Evolutionary conservation across 371 early-diverging fungal species (phyloP).

Genomic region (Catenaria anguillulae): DNA sequence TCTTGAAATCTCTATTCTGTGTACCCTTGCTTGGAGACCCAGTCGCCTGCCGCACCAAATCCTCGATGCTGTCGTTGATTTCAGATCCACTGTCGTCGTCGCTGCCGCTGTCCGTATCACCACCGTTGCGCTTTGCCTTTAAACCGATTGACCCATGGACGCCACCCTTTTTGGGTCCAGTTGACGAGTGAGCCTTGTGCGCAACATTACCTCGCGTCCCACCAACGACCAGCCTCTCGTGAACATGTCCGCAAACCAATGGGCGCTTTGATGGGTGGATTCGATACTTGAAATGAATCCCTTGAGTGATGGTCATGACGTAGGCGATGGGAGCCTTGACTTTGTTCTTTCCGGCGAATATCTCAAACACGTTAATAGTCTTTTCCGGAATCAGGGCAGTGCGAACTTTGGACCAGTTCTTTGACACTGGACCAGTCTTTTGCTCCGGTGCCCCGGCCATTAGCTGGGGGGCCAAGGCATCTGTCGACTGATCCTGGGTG

Average conservation of each 20-base stretch:
- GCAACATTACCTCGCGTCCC: neutral
- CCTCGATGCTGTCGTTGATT: conserved; percentile 2
- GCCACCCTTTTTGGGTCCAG: neutral
- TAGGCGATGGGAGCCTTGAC: conserved; percentile 17
- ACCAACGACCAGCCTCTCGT: neutral
- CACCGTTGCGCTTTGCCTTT: neutral
- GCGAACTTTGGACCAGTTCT: neutral
- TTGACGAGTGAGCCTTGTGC: neutral
- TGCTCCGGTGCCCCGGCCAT: too few relatives aligned
- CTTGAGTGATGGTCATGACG: conserved; percentile 18
- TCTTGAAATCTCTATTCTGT: too few relatives aligned
- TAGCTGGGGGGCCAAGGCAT: too few relatives aligned
- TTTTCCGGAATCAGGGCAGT: neutral
- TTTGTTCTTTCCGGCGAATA: neutral
- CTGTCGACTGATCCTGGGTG: too few relatives aligned
- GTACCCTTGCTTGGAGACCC: too few relatives aligned
- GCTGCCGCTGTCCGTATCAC: neutral
- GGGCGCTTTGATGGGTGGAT: conserved; percentile 13
- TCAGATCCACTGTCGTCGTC: neutral
- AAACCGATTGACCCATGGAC: too few relatives aligned
- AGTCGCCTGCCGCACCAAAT: neutral
- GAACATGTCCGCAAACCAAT: conserved; percentile 8
- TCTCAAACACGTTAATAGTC: conserved; percentile 1
- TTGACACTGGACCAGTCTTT: too few relatives aligned
- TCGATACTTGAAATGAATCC: conserved; percentile 18